Base-by-base conservation (phyloP, 768 basidiomycete genomes). In the Lentinula sp. region DNA sequence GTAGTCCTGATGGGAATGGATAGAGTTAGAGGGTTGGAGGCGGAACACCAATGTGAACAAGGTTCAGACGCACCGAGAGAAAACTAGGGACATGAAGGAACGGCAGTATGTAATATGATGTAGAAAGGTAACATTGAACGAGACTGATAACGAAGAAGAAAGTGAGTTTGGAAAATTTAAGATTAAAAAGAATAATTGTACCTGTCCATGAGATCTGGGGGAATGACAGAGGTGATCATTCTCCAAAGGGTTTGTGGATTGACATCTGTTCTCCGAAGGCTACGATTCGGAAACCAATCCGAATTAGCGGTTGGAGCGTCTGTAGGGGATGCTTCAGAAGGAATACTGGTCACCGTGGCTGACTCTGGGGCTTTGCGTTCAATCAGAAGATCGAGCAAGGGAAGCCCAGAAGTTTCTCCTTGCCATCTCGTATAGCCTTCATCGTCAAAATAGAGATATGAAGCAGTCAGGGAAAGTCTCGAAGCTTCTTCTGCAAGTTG, bases 121-220 rank as follows among this genome's bases (percentile, higher is more conserved):
- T 97, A 20, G 92, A 95, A 61, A 97, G 76, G 74, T 88, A 91
- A 72, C 86, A 90, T 67, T 90, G 90, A 2, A 91, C 88, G 61
- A 91, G 80, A 67, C 90, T 92, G 57, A 48, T 49, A 39, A 51
- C 41, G 63, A 43, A 58, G 33, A 41, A 55, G 50, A 23, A 35
- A 60, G 28, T 53, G 42, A 46, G 59, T 67, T 23, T 65, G 58
- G 59, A 53, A 33, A 59, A 50, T 49, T 16, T 53, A 54, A 20
- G 33, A 37, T 16, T 5, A n/a, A 28, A 43, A 12, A 42, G n/a
- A 16, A 36, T 16, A 49, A 20, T 70, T 79, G 68, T 66, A 92
- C 94, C 84, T 93, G 73, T 97, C 94, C 93, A 97, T 95, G 57
- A 96, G 79, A 68, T 95, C 93, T 8, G 94, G 92, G 3, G 85